Evolutionary conservation across 495 filamentous ascomycete species (phyloP).

Genomic region (Aspergillus kassunensis): DNA sequence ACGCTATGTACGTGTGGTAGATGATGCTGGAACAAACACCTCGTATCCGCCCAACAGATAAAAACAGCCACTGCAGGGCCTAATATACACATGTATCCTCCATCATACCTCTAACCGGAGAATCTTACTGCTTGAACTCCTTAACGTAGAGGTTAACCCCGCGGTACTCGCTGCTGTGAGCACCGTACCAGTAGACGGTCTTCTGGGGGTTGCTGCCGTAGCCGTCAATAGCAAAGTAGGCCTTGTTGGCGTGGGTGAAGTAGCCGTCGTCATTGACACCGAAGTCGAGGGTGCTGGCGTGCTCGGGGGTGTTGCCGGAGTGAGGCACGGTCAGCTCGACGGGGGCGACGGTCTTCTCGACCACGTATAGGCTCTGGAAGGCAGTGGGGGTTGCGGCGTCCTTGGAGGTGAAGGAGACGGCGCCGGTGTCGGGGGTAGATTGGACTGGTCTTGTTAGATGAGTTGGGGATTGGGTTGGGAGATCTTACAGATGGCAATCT

Average conservation of each 20-base stretch:
- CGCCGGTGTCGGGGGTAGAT: conserved; percentile 14
- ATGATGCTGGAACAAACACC: no score
- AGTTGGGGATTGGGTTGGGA: background rate
- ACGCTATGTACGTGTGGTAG: no score
- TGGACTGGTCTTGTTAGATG: conserved; percentile 8
- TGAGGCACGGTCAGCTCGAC: conserved; percentile 29
- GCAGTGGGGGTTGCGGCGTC: conserved; percentile 22
- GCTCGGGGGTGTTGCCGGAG: conserved; percentile 27
- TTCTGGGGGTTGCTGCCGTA: conserved; percentile 19
- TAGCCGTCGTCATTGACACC: conserved; percentile 27
- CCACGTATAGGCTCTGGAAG: conserved; percentile 31
- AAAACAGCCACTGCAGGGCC: no score
- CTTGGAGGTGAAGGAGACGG: conserved; percentile 25
- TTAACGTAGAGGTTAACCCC: conserved; percentile 26
- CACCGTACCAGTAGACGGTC: conserved; percentile 29
- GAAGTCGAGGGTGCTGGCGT: conserved; percentile 24
- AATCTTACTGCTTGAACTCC: conserved; percentile 23
- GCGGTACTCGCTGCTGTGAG: conserved; percentile 22
- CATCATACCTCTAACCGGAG: no score
- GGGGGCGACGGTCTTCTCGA: conserved; percentile 22
- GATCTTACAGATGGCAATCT: conserved; percentile 28
- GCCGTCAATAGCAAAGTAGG: conserved; percentile 25
- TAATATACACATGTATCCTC: no score
- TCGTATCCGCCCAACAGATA: no score
- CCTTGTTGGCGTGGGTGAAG: conserved; percentile 26